Evolutionary conservation across 139 green algal species (phyloP), one percentile per base, ranked within the genome.

Genomic region (Haematococcus lacustris): DNA sequence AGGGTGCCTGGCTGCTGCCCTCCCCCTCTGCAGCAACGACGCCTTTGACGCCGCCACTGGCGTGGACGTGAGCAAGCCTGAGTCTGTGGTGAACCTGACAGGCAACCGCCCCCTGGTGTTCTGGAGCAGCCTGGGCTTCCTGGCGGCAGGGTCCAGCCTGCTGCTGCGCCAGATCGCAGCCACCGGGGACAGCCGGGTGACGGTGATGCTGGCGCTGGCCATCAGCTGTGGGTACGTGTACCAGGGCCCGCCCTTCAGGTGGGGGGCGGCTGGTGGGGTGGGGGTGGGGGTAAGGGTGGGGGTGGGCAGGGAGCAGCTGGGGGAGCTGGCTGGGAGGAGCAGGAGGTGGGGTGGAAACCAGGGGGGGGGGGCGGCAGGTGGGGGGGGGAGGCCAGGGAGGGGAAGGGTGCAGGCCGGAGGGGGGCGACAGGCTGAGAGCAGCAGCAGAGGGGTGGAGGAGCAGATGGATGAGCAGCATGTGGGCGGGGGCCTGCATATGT

Each of bases 161-260:
- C 82, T 93, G 51, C 79, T n/a, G 0, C 71, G 78, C 25, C 40
- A 77, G 26, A 78, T 91, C 41, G 65, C 74, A 2, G 38, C 65
- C 34, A 73, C 75, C 4, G 65, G 69, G 13, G 85, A 84, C 69
- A 32, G 35, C 3, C 75, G 79, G 0, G 53, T 74, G 3, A 60
- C 37, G n/a, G 57, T 71, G 28, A 83, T 96, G 82, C 86, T 99
- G 38, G 84, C 78, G 0, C 76, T 78, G 0, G 87, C 94, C 0
- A 91, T 98, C 25, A 81, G 71, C 3, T 93, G 88, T 70, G 95
- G 95, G 34, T 98, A 98, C 71, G 66, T 98, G 6, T 99, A 98
- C 80, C 95, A 98, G 77, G 95, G 93, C 2, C 95, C 95, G 13
- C 95, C 95, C 2, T 99, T 99, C 84, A 86, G 94, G 83, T 90